These are phyloP conservation scores for Cytospora schulzeri DNA, from an alignment of 2,329 filamentous ascomycete genomes.

Conservation along the genomic window DNA sequence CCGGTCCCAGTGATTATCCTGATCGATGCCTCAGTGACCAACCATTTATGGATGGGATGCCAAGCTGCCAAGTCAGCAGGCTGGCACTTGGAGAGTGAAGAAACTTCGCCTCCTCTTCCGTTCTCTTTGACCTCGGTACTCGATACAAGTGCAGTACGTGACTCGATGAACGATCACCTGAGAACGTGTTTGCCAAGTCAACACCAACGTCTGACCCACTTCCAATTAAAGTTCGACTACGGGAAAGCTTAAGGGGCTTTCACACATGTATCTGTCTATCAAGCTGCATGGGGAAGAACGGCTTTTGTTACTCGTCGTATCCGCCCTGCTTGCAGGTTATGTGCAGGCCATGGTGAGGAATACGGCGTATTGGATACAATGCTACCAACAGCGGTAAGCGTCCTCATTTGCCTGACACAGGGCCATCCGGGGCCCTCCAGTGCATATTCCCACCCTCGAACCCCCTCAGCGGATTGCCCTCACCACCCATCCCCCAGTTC, in stretches of 20 bases:
- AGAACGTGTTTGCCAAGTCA: not conserved
- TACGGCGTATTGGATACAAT: not conserved
- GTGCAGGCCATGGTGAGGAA: not conserved
- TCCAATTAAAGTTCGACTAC: not conserved
- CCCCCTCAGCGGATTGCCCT: constrained; percentile 3
- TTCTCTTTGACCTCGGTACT: not conserved
- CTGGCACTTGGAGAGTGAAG: not conserved
- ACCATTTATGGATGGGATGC: no score
- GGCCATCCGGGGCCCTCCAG: constrained; percentile 3
- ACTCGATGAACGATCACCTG: not conserved
- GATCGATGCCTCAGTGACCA: not conserved
- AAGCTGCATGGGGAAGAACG: no score
- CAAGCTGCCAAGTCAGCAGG: not conserved
- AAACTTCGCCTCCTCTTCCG: not conserved
- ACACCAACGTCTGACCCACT: not conserved
- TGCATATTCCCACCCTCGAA: constrained; percentile 12
- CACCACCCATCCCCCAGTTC: constrained; percentile 5
- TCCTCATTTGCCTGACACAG: not conserved
- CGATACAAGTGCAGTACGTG: no score
- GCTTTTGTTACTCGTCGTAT: not conserved
- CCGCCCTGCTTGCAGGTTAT: not conserved
- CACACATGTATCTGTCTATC: not conserved
- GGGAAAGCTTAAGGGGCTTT: not conserved
- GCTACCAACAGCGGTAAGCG: not conserved
- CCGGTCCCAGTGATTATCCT: not conserved